Evolutionary conservation across 1,139 yeast species (phyloP).

Genomic region (Tardiomyces digboiensis): DNA sequence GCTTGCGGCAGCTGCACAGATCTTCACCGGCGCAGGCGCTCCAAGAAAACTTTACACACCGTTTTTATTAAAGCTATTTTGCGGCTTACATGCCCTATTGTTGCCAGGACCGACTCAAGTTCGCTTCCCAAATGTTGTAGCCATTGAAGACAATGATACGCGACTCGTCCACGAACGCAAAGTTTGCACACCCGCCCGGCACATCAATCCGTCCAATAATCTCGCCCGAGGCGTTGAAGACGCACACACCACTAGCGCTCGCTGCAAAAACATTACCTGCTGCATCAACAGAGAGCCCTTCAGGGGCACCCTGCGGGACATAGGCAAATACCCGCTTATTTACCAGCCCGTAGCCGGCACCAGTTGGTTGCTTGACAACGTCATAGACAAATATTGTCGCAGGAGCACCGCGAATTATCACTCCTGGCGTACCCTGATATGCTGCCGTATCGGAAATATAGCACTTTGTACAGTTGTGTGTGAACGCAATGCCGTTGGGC

Average conservation of each 20-base stretch:
- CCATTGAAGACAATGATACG: background rate
- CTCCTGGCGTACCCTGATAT: background rate
- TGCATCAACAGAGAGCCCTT: background rate
- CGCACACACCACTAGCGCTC: background rate
- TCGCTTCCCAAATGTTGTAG: background rate
- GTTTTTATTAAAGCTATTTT: too few species aligned
- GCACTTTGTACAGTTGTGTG: conserved; percentile 15
- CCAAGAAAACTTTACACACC: too few species aligned
- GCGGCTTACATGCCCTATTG: too few species aligned
- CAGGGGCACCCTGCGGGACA: background rate
- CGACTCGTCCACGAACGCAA: background rate
- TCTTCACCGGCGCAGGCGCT: too few species aligned
- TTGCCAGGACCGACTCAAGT: background rate
- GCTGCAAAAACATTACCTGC: background rate
- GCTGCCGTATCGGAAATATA: conserved; percentile 20
- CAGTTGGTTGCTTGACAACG: background rate
- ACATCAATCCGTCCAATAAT: background rate
- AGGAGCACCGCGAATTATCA: background rate
- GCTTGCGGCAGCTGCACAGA: too few species aligned
- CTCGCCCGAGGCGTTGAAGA: background rate
- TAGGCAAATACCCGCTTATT: background rate
- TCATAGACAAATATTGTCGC: background rate
- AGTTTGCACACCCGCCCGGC: background rate
- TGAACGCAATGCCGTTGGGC: conserved; percentile 22
- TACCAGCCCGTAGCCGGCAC: background rate